Conservation (phyloP, 78 protist species). For the Dictyostelium purpureum region DNA sequence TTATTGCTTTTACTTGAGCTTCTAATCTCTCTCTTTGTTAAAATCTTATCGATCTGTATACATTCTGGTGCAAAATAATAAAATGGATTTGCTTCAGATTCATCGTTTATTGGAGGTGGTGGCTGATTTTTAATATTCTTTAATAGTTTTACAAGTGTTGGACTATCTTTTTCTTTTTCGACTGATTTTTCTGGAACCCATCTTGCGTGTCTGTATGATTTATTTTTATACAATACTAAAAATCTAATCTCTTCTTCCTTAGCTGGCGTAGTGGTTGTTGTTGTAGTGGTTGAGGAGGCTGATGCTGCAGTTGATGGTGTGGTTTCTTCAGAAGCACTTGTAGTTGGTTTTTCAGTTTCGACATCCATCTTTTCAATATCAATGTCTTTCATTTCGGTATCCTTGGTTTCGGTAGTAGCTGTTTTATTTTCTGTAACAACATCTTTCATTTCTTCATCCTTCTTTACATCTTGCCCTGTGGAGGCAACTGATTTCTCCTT, state of each 20-base stretch:
- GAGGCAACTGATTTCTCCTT: too few relatives aligned
- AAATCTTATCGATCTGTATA: constrained; percentile 49
- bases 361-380: neutral
- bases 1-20: neutral
- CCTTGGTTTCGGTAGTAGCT: neutral
- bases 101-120: constrained; percentile 28
- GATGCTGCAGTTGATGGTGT: neutral
- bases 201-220: constrained; percentile 34
- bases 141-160: neutral
- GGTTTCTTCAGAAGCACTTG: neutral
- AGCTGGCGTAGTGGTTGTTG: neutral
- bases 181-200: constrained; percentile 63
- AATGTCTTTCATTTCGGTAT: neutral
- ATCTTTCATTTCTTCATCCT: neutral
- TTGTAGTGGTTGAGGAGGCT: neutral
- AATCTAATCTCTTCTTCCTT: constrained; percentile 32
- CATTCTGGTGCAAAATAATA: constrained; percentile 37
- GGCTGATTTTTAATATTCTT: neutral
- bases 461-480: neutral
- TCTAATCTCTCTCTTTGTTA: neutral
- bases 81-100: constrained; percentile 64
- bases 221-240: constrained; percentile 30
- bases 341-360: neutral
- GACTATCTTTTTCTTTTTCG: constrained; percentile 3
- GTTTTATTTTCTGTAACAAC: neutral